phyloP scores from a whole-genome alignment of 2,329 filamentous ascomycete species.

The Paecilomyces variotii region DNA sequence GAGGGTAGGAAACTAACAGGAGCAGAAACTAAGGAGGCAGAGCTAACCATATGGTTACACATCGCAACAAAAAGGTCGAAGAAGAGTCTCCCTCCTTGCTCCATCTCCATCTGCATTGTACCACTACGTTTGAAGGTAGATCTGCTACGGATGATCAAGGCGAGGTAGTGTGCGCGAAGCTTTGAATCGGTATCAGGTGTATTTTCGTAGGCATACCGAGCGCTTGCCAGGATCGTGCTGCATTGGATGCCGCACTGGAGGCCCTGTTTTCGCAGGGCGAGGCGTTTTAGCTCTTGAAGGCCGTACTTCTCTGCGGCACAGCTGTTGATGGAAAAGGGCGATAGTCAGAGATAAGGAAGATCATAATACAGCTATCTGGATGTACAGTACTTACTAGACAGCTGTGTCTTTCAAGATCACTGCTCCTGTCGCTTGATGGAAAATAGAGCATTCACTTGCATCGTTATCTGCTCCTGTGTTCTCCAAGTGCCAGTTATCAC shows the following conservation, averaged over 20 bases:
- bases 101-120: slow-evolving; percentile 95
- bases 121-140: slow-evolving; percentile 87
- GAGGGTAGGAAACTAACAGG: not conserved
- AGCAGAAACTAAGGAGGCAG: not conserved
- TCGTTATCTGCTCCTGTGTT: slow-evolving; percentile 36
- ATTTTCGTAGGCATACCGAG: slow-evolving; percentile 82
- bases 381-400: slow-evolving; percentile 55
- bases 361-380: not conserved
- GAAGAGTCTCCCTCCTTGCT: slow-evolving; percentile 75
- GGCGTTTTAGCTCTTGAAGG: slow-evolving; percentile 73
- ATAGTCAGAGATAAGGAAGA: not conserved
- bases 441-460: slow-evolving; percentile 57
- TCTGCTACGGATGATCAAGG: slow-evolving; percentile 81
- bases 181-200: slow-evolving; percentile 89
- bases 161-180: slow-evolving; percentile 81
- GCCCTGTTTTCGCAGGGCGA: slow-evolving; percentile 81
- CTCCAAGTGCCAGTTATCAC: slow-evolving; percentile 76
- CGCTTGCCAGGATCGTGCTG: slow-evolving; percentile 75
- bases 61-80: slow-evolving; percentile 91
- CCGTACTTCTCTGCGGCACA: slow-evolving; percentile 80
- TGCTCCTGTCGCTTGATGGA: slow-evolving; percentile 55
- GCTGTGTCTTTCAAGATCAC: slow-evolving; percentile 79
- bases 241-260: slow-evolving; percentile 77
- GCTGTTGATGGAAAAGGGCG: slow-evolving; percentile 19
- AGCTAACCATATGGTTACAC: slow-evolving; percentile 76